Evolutionary conservation across 768 basidiomycete species (phyloP).

Genomic region (Sistotremastrum suecicum): DNA sequence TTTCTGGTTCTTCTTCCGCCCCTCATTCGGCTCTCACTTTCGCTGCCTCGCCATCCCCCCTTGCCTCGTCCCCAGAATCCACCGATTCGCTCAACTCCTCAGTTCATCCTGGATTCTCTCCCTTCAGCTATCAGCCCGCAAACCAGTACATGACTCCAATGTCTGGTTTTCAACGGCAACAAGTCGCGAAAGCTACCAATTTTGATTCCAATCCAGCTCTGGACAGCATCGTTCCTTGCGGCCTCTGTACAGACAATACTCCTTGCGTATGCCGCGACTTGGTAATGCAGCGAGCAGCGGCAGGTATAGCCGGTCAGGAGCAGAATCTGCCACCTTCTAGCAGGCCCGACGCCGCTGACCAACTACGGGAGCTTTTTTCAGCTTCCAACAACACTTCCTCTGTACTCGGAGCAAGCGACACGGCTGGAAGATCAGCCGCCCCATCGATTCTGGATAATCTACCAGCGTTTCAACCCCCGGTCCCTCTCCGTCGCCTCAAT

Average conservation of each 20-base stretch:
- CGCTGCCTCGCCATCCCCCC: slow-evolving; percentile 26
- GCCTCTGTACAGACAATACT: slow-evolving; percentile 56
- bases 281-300: slow-evolving; percentile 28
- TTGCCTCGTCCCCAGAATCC: slow-evolving; percentile 36
- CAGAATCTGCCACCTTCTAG: too few relatives aligned
- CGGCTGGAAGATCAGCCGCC: slow-evolving; percentile 1
- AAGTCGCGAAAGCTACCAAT: slow-evolving; percentile 4
- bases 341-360: too few relatives aligned
- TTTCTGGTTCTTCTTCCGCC: slow-evolving; percentile 7
- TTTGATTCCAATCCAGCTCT: slow-evolving; percentile 23
- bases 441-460: slow-evolving; percentile 64
- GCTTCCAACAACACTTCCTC: slow-evolving; percentile 1
- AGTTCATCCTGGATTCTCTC: slow-evolving; percentile 23
- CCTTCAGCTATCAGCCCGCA: slow-evolving; percentile 14
- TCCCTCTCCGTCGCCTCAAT: slow-evolving; percentile 56
- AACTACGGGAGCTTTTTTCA: too few relatives aligned
- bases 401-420: neutral
- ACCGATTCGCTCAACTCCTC: slow-evolving; percentile 20
- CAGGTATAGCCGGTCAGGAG: slow-evolving; percentile 2
- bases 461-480: slow-evolving; percentile 67
- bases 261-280: slow-evolving; percentile 72
- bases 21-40: slow-evolving; percentile 10
- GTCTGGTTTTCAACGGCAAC: too few relatives aligned
- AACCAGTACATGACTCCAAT: too few relatives aligned
- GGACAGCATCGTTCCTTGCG: slow-evolving; percentile 42